These are phyloP conservation scores for Nematocida displodere DNA, from an alignment of 371 early-diverging fungal genomes.

Conservation along the genomic window DNA sequence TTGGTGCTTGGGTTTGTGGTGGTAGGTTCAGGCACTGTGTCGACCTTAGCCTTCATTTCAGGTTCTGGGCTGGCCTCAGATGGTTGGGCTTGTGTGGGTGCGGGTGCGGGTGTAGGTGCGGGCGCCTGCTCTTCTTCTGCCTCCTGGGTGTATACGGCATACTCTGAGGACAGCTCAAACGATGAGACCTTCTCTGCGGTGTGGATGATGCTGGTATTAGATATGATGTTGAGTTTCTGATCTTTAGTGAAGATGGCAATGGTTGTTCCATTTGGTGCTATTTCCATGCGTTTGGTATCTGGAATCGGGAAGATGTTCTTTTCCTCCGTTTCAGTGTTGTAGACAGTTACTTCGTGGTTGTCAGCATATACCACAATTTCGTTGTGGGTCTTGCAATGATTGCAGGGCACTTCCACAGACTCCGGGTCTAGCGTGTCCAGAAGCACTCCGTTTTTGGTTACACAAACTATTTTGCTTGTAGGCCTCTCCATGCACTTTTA, in stretches of 20 bases:
- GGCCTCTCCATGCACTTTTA: conserved; percentile 23
- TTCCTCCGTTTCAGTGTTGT: conserved; percentile 23
- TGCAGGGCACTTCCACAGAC: conserved; percentile 32
- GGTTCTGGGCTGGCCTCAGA: neutral
- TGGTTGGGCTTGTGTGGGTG: neutral
- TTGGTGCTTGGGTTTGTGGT: neutral
- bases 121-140: too few relatives aligned
- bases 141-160: conserved; percentile 48
- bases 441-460: conserved; percentile 56
- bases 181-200: conserved; percentile 20
- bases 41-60: neutral
- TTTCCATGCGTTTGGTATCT: conserved; percentile 52
- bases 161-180: conserved; percentile 34
- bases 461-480: conserved; percentile 49
- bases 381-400: conserved; percentile 28
- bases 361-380: conserved; percentile 49
- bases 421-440: conserved; percentile 60
- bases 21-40: neutral
- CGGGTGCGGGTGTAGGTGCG: neutral
- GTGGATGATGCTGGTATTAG: neutral
- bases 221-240: conserved; percentile 29
- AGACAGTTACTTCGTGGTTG: conserved; percentile 13
- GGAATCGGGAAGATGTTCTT: conserved; percentile 13
- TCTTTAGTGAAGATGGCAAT: conserved; percentile 30
- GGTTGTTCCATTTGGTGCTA: conserved; percentile 45